Evolutionary conservation across 2,329 filamentous ascomycete species (phyloP).

Genomic region (Penicillium sp.): DNA sequence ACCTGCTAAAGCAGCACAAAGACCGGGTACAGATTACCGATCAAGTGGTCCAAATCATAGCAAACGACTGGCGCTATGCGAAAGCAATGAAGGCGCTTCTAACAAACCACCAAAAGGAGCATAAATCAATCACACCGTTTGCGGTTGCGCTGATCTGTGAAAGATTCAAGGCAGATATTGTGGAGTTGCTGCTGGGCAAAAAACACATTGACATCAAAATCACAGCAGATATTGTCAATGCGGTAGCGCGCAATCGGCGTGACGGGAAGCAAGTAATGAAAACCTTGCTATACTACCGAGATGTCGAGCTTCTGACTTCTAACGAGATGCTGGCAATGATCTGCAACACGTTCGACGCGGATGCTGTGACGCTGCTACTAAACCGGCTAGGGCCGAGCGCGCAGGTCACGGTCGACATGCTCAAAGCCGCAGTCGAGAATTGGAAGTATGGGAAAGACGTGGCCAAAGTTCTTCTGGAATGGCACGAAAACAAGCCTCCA

Average conservation of each 20-base stretch:
- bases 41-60: not conserved
- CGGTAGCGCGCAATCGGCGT: not conserved
- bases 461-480: constrained; percentile 12
- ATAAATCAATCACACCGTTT: no score
- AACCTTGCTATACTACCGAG: no score
- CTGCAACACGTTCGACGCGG: not conserved
- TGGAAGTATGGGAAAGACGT: constrained; percentile 2
- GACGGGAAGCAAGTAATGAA: not conserved
- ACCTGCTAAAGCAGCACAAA: constrained; percentile 2
- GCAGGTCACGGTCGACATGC: constrained; percentile 2
- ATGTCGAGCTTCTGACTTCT: not conserved
- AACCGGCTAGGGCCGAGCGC: not conserved
- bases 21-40: not conserved
- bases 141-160: no score
- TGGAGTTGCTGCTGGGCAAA: not conserved
- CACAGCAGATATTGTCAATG: not conserved
- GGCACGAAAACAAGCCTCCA: constrained; percentile 10
- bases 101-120: no score
- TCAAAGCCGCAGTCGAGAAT: not conserved
- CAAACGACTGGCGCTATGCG: not conserved
- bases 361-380: not conserved
- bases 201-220: not conserved
- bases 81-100: not conserved
- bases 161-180: no score
- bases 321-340: not conserved